phyloP scores from a whole-genome alignment of 2,329 filamentous ascomycete species.

The Aspergillus pseudotamarii region DNA sequence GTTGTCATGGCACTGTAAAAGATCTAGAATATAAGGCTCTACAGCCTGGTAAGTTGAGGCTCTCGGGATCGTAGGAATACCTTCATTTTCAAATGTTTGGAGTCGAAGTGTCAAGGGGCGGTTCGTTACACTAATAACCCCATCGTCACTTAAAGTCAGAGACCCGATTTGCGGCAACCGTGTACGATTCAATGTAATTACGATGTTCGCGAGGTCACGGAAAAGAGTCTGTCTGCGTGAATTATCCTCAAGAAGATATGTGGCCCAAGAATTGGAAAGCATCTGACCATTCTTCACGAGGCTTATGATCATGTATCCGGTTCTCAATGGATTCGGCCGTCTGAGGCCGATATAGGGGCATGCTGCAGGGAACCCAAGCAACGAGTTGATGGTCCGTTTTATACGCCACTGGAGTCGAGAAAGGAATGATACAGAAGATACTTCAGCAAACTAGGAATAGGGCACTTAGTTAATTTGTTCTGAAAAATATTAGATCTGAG shows the following conservation, averaged over 20 bases:
- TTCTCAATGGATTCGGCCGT: constrained; percentile 5
- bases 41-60: constrained; percentile 27
- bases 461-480: constrained; percentile 1
- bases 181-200: constrained; percentile 19
- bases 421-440: constrained; percentile 9
- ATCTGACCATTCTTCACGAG: constrained; percentile 13
- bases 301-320: constrained; percentile 19
- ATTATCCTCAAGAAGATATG: constrained; percentile 11
- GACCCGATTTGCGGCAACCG: constrained; percentile 38
- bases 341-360: constrained; percentile 16
- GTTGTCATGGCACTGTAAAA: constrained; percentile 30
- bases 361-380: constrained; percentile 10
- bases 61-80: constrained; percentile 29
- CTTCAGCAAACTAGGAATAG: constrained; percentile 10
- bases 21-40: constrained; percentile 30
- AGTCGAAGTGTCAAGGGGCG: constrained; percentile 29
- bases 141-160: constrained; percentile 29
- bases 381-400: constrained; percentile 9
- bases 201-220: constrained; percentile 15
- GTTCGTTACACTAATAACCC: constrained; percentile 25
- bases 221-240: constrained; percentile 17
- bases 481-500: background rate
- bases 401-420: constrained; percentile 11
- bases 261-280: constrained; percentile 18
- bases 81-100: constrained; percentile 29